Percentiles rank a stretch among this genome's conserved stretches.
Conservation (phyloP, 2,329 filamentous ascomycete genomes). For the Cercospora sp. region DNA sequence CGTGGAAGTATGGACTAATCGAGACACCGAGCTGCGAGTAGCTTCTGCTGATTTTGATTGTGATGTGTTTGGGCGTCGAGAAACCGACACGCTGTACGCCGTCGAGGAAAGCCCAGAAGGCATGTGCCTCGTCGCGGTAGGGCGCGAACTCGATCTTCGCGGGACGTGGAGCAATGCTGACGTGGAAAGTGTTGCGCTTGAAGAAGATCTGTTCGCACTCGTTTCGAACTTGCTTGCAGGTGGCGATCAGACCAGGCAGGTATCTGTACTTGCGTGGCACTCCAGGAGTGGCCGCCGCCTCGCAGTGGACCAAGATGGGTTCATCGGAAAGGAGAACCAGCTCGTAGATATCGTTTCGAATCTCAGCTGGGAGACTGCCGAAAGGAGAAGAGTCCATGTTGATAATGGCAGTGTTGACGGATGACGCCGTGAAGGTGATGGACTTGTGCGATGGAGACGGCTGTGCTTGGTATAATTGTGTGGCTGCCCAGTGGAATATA, state of each 20-base stretch:
- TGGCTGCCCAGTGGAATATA: not conserved
- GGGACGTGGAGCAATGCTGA: not conserved
- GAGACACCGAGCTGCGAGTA: not conserved
- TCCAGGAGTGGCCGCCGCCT: not conserved
- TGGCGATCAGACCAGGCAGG: not conserved
- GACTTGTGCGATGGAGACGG: not conserved
- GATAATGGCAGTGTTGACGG: not conserved
- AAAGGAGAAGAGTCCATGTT: slow-evolving; percentile 2
- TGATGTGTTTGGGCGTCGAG: not conserved
- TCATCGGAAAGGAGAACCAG: not conserved
- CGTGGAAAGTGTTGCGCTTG: not conserved
- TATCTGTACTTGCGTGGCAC: not conserved
- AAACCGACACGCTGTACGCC: not conserved
- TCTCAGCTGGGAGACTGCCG: not conserved
- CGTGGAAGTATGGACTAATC: not conserved
- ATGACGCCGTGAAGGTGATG: not conserved
- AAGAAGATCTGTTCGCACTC: not conserved
- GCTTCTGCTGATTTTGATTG: not conserved
- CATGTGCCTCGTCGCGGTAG: not conserved
- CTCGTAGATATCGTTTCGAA: slow-evolving; percentile 1
- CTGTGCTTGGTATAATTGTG: not conserved
- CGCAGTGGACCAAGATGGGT: not conserved
- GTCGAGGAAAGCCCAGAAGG: slow-evolving; percentile 3
- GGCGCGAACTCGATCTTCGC: not conserved
- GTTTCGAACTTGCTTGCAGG: not conserved